These are phyloP conservation scores for Macroventuria anomochaeta DNA, from an alignment of 2,329 filamentous ascomycete species.

Conservation along the genomic window DNA sequence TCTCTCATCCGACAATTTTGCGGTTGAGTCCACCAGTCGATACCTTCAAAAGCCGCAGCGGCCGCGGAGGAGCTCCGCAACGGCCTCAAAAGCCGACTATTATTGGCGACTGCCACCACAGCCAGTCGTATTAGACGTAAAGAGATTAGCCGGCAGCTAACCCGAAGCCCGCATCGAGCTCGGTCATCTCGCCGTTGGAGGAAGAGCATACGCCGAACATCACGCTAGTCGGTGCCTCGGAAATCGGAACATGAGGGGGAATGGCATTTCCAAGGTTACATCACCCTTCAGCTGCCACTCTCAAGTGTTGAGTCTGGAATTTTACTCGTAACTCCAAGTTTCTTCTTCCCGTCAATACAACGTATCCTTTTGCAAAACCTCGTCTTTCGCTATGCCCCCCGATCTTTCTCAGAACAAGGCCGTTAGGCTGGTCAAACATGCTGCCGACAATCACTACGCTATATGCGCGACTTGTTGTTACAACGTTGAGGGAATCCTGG, in stretches of 20 bases:
- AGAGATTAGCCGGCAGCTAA: slow-evolving; percentile 23
- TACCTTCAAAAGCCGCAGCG: slow-evolving; percentile 13
- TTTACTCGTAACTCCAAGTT: slow-evolving; percentile 7
- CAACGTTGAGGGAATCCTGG: slow-evolving; percentile 74
- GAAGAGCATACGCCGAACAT: slow-evolving; percentile 17
- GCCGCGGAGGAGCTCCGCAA: slow-evolving; percentile 17
- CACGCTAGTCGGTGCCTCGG: slow-evolving; percentile 16
- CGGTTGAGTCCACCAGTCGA: background rate
- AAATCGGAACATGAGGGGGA: slow-evolving; percentile 17
- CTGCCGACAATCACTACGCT: slow-evolving; percentile 62
- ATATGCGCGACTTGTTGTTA: slow-evolving; percentile 69
- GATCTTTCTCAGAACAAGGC: slow-evolving; percentile 54
- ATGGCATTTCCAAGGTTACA: slow-evolving; percentile 10
- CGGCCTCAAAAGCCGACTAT: slow-evolving; percentile 10
- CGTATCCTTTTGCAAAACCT: background rate
- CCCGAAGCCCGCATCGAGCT: slow-evolving; percentile 17
- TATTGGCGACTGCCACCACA: background rate
- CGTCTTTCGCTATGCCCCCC: slow-evolving; percentile 58
- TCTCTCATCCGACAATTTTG: background rate
- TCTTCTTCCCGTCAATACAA: background rate
- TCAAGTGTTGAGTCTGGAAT: slow-evolving; percentile 48
- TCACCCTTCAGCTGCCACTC: slow-evolving; percentile 55
- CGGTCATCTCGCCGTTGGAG: slow-evolving; percentile 22
- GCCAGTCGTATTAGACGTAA: slow-evolving; percentile 4
- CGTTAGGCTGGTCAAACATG: slow-evolving; percentile 62